Base-by-base conservation (phyloP, 2,329 filamentous ascomycete species). In the Epichloe coenophiala region DNA sequence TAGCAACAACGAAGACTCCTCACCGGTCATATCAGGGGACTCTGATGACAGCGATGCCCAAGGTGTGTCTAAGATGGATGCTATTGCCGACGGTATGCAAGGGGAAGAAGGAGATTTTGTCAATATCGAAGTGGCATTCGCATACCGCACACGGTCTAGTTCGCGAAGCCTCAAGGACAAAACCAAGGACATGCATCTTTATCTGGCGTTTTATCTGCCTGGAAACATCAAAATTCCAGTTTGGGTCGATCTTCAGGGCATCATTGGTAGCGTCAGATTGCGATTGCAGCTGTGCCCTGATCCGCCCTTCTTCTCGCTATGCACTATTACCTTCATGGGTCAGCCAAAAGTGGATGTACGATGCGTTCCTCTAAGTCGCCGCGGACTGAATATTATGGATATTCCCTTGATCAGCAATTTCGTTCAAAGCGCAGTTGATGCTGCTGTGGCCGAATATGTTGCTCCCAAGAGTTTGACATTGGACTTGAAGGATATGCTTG, bases 51-150 rank as follows among this genome's bases (percentile, higher is more conserved):
- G 57, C 23, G 56, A 63, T 19, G 53, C 63, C 5, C 55, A 60
- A 8, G 54, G 56, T 5, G 56, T 69, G 47, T 60, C 66, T 11
- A 60, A 68, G 15, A 55, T 58, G 3, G 59, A 66, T 1, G 58
- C 61, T 0, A 56, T 68, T 19, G 65, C 65, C 2, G 74, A 81
- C 57, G 82, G 81, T 1, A 84, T 87, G 81, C 80, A 86, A 58
- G 84, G 82, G 2, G 84, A 88, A 63, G 83, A 88, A 61, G 84
- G 84, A 11, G 84, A 88, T 55, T 88, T 88, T 58, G 75, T 88
- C 62, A 89, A 89, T 59, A 66, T 89, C 48, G 86, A 90, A 61
- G 69, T 88, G 15, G 83, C 83, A 0, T 83, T 89, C 58, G 81
- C 85, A 1, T 90, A 89, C 63, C 74, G 82, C 37, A 78, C 81